These are phyloP conservation scores for Phaeosphaeria sp. DNA, from an alignment of 2,329 filamentous ascomycete genomes.

Conservation along the genomic window DNA sequence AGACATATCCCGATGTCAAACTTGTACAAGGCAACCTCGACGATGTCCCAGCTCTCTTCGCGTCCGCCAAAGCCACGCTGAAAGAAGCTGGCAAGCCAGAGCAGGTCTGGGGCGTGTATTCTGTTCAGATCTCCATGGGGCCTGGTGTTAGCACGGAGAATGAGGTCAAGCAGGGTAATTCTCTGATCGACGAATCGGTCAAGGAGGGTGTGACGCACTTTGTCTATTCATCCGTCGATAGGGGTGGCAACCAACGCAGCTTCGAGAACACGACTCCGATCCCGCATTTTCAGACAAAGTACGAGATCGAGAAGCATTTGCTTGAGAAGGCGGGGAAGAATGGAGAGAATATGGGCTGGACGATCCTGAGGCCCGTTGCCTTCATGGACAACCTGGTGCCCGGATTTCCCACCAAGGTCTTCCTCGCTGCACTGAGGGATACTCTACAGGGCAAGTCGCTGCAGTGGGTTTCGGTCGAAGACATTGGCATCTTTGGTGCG, in stretches of 20 bases:
- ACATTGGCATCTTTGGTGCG: constrained; percentile 62
- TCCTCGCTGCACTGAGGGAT: constrained; percentile 54
- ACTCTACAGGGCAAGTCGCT: constrained; percentile 52
- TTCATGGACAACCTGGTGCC: constrained; percentile 68
- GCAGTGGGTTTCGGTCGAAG: constrained; percentile 50
- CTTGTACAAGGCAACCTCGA: constrained; percentile 66
- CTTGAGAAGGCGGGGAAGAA: constrained; percentile 52
- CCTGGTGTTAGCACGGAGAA: constrained; percentile 49
- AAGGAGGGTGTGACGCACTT: constrained; percentile 65
- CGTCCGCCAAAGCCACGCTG: constrained; percentile 48
- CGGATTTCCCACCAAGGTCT: constrained; percentile 57
- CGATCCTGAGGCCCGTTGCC: constrained; percentile 66
- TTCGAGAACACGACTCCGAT: constrained; percentile 57
- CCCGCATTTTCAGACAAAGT: constrained; percentile 69
- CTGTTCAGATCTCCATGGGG: constrained; percentile 62
- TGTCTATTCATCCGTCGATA: constrained; percentile 70
- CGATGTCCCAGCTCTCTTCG: constrained; percentile 59
- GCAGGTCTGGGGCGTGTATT: constrained; percentile 67
- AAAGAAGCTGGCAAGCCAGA: constrained; percentile 40
- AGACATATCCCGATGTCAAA: constrained; percentile 57
- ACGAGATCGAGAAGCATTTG: constrained; percentile 68
- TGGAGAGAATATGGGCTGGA: constrained; percentile 63
- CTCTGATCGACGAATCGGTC: constrained; percentile 65
- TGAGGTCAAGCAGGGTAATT: constrained; percentile 64
- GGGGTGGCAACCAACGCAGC: constrained; percentile 62